Evolutionary conservation across 345 rosid species (phyloP).

Genomic region (Camelina neglecta): DNA sequence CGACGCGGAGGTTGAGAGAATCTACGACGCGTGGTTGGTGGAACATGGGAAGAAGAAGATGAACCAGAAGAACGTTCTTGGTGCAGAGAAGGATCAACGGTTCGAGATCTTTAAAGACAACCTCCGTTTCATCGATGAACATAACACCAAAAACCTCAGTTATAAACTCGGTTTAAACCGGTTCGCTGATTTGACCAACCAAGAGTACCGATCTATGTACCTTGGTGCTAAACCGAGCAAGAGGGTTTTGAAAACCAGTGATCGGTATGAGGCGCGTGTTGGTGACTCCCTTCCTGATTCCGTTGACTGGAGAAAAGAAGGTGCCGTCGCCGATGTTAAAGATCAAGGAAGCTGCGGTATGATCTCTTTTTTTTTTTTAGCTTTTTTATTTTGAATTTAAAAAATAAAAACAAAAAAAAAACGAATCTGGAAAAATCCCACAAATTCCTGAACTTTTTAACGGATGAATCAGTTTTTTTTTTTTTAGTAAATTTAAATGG

Average conservation of each 20-base stretch:
- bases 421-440: not conserved
- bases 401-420: not conserved
- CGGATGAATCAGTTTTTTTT: not conserved
- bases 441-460: not conserved
- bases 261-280: conserved; percentile 60
- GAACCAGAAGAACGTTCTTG: conserved; percentile 36
- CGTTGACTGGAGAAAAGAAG: conserved; percentile 83
- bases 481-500: not conserved
- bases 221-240: conserved; percentile 57
- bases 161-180: conserved; percentile 76
- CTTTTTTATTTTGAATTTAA: not conserved
- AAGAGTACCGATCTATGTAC: conserved; percentile 79
- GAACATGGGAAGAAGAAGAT: conserved; percentile 66
- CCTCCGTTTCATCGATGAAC: conserved; percentile 78
- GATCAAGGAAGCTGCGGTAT: conserved; percentile 88
- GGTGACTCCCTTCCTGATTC: conserved; percentile 71
- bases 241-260: conserved; percentile 52
- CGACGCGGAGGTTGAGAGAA: conserved; percentile 68
- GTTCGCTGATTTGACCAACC: conserved; percentile 91
- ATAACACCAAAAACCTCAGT: conserved; percentile 64
- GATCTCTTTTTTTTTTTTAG: not conserved
- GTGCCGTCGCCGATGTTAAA: conserved; percentile 80
- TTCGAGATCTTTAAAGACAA: conserved; percentile 85
- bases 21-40: conserved; percentile 75
- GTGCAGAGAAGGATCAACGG: conserved; percentile 63